Base-by-base conservation (phyloP, 495 filamentous ascomycete species). In the Articulospora tetracladia region DNA sequence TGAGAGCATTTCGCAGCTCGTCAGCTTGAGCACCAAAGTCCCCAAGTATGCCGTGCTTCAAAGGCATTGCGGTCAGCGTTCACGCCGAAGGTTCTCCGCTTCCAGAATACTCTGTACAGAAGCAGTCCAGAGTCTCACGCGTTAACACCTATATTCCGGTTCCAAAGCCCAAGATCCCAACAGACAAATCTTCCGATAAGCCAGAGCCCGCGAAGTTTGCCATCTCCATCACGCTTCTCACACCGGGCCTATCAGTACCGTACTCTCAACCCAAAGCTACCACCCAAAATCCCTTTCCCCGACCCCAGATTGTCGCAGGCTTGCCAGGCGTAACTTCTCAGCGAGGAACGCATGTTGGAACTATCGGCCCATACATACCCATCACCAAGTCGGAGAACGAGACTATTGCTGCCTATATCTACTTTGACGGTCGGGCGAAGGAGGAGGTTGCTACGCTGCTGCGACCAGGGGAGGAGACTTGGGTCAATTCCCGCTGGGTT, bases 401-500 rank as follows among this genome's bases (percentile, higher is more conserved):
- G 74, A 97, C 95, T 1, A 91, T 99, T 55, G 94, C 94, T 19
- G 94, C 94, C 13, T 99, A 99, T 69, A 97, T 99, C 58, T 98
- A 98, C 76, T 99, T 99, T 68, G 94, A 99, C 72, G 94, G 94
- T 13, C 79, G 95, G 51, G 80, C 84, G 27, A 98, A 99, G 73
- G 94, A 99, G 67, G 94, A 99, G 71, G 96, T 98, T 17, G 94
- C 94, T 57, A 99, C 94, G 30, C 75, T 99, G 44, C 78, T 99
- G 32, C 82, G 94, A 56, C 85, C 93, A 20, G 95, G 95, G 44
- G 94, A 97, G 63, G 94, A 99, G 73, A 99, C 94, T 0, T 99
- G 94, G 94, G 96, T 99, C 24, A 97, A 97, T 65, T 97, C 93
- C 11, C 79, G 94, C 69, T 99, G 94, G 94, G 94, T 99, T 60